Percentiles rank a stretch among this genome's conserved stretches.
Conservation (phyloP, 495 filamentous ascomycete species). For the Aspergillus biplanus region DNA sequence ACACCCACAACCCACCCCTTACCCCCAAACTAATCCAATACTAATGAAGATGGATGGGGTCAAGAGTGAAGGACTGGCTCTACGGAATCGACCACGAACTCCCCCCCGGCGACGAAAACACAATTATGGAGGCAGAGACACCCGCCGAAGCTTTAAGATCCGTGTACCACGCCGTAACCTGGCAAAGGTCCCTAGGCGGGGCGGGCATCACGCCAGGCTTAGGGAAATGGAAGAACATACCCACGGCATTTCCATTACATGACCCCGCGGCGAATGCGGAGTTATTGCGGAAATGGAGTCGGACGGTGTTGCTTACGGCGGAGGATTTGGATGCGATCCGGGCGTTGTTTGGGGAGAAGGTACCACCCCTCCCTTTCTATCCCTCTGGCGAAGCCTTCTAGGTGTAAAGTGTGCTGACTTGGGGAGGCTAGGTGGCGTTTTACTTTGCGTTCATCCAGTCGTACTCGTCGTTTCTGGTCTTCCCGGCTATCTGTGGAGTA, state of each 20-base stretch:
- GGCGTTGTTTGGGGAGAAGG: conserved; percentile 86
- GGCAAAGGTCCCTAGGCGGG: conserved; percentile 77
- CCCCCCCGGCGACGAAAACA: conserved; percentile 57
- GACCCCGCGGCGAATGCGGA: conserved; percentile 81
- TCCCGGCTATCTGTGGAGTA: conserved; percentile 78
- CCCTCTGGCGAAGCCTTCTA: too few species aligned
- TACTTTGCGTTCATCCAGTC: conserved; percentile 95
- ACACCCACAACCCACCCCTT: background rate
- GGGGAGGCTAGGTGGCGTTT: conserved; percentile 83
- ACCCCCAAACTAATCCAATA: background rate
- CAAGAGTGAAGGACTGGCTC: conserved; percentile 91
- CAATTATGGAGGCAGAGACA: conserved; percentile 63
- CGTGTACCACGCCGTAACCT: conserved; percentile 84
- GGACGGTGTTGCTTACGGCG: conserved; percentile 68
- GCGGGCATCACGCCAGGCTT: conserved; percentile 82
- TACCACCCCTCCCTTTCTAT: conserved; percentile 30
- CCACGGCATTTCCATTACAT: conserved; percentile 87
- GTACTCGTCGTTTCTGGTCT: conserved; percentile 83
- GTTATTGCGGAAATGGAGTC: conserved; percentile 85
- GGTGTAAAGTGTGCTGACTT: too few species aligned
- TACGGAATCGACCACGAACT: conserved; percentile 77
- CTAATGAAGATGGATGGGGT: conserved; percentile 11
- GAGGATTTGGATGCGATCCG: conserved; percentile 82
- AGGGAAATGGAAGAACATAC: conserved; percentile 81
- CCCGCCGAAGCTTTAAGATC: conserved; percentile 91